Base-by-base conservation (phyloP, 192 early-diverging fungal species). In the Coemansia erecta region DNA sequence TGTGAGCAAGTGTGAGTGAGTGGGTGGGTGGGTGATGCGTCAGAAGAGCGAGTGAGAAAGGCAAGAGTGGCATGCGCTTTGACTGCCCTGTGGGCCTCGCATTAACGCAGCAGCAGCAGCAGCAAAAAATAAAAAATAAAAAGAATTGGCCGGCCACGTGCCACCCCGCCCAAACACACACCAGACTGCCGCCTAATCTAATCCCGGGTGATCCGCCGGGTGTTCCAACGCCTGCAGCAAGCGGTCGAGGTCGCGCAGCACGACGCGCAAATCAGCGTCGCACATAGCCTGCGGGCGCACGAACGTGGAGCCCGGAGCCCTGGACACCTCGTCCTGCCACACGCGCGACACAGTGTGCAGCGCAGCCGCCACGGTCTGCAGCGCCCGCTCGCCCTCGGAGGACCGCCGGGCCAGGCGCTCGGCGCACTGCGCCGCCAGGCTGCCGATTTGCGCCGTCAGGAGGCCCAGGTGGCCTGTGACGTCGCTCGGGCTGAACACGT, bases 281-380 rank as follows among this genome's bases (percentile, higher is more conserved):
- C 62, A 60, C 53, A 56, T 46, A 0, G 57, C 60, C 40, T 43
- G 58, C 24, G 63, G 49, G 37, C 48, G 22, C 3, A 48, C 59
- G n/a, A 28, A 22, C 28, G 13, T n/a, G 45, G 26, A 37, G 31
- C 62, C 42, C 3, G 70, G 60, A 26, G 48, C 23, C 10, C 60
- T 19, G 8, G 65, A 54, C 4, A 66, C 63, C 59, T 76, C 73
- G 46, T 76, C 73, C 57, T 76, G 73, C 73, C 73, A 76, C 2
- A 62, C 66, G 14, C 60, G 61, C 31, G 73, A 58, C 26, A 76
- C 28, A 0, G 56, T 56, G 15, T 53, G 59, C 53, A 76, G 63
- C 52, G 60, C 67, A 2, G 60, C 67, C 15, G 60, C 51, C 23
- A 70, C 41, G 0, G 41, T 24, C n/a, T 26, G 17, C 47, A 70